phyloP scores from a whole-genome alignment of 805 yeast genomes.

The Kodamaea leandrae region DNA sequence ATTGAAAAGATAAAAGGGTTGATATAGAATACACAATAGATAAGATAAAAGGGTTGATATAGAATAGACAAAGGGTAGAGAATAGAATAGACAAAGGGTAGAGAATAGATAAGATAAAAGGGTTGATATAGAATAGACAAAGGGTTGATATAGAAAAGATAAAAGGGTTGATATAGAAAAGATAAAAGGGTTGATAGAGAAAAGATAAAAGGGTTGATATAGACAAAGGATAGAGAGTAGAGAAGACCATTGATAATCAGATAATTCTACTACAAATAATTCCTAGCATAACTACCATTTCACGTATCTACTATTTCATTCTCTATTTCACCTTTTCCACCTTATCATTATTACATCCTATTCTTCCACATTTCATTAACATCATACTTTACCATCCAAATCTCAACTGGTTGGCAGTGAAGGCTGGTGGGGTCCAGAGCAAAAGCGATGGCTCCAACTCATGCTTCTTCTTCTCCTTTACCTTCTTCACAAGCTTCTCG shows the following conservation, averaged over 20 bases:
- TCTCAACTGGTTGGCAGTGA: slow-evolving; percentile 91
- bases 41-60: neutral
- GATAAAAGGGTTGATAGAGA: too few relatives aligned
- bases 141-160: too few relatives aligned
- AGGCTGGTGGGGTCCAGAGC: slow-evolving; percentile 93
- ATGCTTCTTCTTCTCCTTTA: slow-evolving; percentile 69
- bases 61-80: neutral
- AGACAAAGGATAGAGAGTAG: too few relatives aligned
- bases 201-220: too few relatives aligned
- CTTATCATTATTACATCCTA: too few relatives aligned
- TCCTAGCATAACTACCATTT: too few relatives aligned
- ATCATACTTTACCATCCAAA: slow-evolving; percentile 72
- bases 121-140: too few relatives aligned
- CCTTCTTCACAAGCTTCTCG: slow-evolving; percentile 52
- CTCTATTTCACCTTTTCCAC: neutral
- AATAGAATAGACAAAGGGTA: too few relatives aligned
- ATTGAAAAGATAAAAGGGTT: neutral
- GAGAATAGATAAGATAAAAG: too few relatives aligned
- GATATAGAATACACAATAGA: neutral
- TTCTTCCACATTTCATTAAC: neutral
- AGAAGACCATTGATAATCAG: neutral
- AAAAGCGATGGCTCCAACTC: slow-evolving; percentile 69
- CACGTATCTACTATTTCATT: too few relatives aligned
- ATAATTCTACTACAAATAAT: neutral
- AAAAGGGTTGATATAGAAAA: too few relatives aligned